Evolutionary conservation across 768 basidiomycete genomes (phyloP), one percentile per base, ranked within the genome.

Genomic region (Tylopilus plumbeoviolaceoides): DNA sequence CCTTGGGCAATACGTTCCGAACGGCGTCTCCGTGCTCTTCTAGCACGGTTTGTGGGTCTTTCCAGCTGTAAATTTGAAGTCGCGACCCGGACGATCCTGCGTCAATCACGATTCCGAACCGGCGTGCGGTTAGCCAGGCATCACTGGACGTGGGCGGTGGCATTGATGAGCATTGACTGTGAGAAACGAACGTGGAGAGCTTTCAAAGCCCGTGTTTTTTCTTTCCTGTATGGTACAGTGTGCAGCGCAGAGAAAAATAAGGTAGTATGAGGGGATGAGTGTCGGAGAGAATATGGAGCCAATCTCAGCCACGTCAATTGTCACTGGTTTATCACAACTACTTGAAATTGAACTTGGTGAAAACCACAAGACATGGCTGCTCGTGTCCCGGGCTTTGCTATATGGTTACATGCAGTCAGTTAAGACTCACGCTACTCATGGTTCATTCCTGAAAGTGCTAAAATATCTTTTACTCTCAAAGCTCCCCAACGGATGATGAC

Each of bases 71-170:
- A 60, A 98, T 92, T 69, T 98, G 95, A 33, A 98, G 75, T 49
- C 97, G 77, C 5, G 95, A 98, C 27, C 97, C 97, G 21, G 94
- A 98, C 68, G 94, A 97, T 55, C 97, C 97, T 66, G 97, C 97
- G 76, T 99, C 97, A 70, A 99, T 91, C 57, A 98, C 94, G 54
- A 98, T 81, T 54, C 91, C 93, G 71, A 92, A 95, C 62, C 86
- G 84, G 59, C 92, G 84, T 50, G 83, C 83, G 54, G 79, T 72
- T 51, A 89, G 79, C 91, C 91, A 93, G 56, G 84, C 72, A 66
- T 91, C 82, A 59, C 76, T 76, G 48, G 73, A 80, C 53, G 78
- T 81, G 54, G 87, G 85, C 45, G 91, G 87, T 42, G 89, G 85
- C 91, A 93, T 91, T 62, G 65, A 67, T 65, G 45, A 58, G 48